Conservation (phyloP, 306 rosid species). For the Dryas drummondii region DNA sequence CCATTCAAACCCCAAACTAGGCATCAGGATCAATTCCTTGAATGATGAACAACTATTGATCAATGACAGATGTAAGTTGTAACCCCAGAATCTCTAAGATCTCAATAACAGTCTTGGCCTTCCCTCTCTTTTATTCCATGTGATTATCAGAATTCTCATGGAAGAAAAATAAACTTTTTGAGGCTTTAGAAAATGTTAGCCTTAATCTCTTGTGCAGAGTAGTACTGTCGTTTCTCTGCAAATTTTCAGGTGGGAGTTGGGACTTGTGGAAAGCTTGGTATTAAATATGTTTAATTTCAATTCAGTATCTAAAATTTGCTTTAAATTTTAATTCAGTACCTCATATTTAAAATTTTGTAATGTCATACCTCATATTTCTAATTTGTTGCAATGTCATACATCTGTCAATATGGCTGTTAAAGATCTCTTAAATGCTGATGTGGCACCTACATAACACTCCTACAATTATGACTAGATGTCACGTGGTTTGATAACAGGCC, state of each 20-base stretch:
- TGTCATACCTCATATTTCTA: too few species aligned
- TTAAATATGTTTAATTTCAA: not conserved
- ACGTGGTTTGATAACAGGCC: too few species aligned
- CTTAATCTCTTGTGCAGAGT: slow-evolving; percentile 12
- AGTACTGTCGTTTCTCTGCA: slow-evolving; percentile 9
- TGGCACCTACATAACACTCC: too few species aligned
- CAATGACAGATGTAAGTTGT: not conserved
- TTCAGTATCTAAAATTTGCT: too few species aligned
- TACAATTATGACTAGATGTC: too few species aligned
- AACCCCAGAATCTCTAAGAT: slow-evolving; percentile 10
- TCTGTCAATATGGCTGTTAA: too few species aligned
- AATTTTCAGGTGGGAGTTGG: slow-evolving; percentile 39
- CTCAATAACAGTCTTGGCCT: not conserved
- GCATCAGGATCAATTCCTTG: not conserved
- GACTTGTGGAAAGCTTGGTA: slow-evolving; percentile 25
- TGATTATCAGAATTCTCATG: slow-evolving; percentile 18
- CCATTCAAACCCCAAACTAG: slow-evolving; percentile 24
- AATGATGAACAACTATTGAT: not conserved
- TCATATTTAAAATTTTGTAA: too few species aligned
- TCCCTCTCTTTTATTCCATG: slow-evolving; percentile 2
- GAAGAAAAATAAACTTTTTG: not conserved
- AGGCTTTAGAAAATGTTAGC: slow-evolving; percentile 12
- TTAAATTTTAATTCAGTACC: too few species aligned
- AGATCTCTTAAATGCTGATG: too few species aligned
- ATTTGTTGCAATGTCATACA: too few species aligned